A percentile compares a stretch with the other conserved stretches of the same genome.
Conservation (phyloP, 352 stramenopile species). For the Globisporangium irregulare region DNA sequence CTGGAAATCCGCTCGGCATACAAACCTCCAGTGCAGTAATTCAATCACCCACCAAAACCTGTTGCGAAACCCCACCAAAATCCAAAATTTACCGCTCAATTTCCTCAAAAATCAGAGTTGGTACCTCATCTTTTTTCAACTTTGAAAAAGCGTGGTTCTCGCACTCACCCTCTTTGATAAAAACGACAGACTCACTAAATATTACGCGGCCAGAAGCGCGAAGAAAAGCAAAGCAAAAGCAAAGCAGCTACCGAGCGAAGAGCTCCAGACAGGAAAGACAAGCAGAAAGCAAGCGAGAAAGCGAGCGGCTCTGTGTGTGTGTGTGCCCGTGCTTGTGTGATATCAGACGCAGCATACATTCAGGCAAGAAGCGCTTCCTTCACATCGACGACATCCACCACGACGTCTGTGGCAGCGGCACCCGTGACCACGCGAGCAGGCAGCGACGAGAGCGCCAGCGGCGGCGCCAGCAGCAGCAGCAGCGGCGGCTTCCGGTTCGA, state of each 20-base stretch:
- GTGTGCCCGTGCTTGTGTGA: not conserved
- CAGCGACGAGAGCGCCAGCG: slow-evolving; percentile 15
- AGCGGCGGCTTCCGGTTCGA: slow-evolving; percentile 20
- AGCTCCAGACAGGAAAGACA: not conserved
- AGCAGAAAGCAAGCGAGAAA: slow-evolving; percentile 3
- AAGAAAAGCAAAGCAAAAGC: slow-evolving; percentile 4
- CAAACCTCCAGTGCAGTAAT: not conserved
- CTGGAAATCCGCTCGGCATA: not conserved
- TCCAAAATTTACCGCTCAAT: not conserved
- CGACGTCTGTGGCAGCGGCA: slow-evolving; percentile 32
- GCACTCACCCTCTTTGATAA: slow-evolving; percentile 4
- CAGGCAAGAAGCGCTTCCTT: not conserved
- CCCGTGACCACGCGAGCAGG: slow-evolving; percentile 18
- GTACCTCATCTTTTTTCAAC: not conserved
- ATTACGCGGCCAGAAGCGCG: slow-evolving; percentile 14
- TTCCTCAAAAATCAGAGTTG: not conserved
- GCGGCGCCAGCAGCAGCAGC: slow-evolving; percentile 14
- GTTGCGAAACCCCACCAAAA: not conserved
- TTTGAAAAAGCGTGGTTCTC: slow-evolving; percentile 6
- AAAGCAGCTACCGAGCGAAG: not conserved
- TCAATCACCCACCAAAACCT: not conserved
- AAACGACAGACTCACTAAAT: slow-evolving; percentile 16
- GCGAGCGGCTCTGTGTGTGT: not conserved
- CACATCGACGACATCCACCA: slow-evolving; percentile 17
- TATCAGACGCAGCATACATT: not conserved